Base-by-base conservation (phyloP, 805 yeast genomes). In the Suhomyces kilbournensis region DNA sequence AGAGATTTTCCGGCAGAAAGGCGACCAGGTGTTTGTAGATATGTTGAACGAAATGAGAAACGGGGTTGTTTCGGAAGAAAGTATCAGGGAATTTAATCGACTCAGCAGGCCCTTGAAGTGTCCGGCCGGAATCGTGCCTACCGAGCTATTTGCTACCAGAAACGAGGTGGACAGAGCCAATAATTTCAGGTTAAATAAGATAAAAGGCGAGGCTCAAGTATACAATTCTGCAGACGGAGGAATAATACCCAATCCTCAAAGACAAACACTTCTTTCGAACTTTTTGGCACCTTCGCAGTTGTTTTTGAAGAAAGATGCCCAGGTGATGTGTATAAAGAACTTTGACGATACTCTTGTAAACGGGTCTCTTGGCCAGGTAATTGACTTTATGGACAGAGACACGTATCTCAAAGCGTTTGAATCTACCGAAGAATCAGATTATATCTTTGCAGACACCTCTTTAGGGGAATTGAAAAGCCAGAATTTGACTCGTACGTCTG, bases 251-350 rank as follows among this genome's bases (percentile, higher is more conserved):
- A 66, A 66, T 3, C 77, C 69, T 2, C 68, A 72, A 22, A 71
- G 79, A 45, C 74, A 74, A 47, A 73, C 69, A 48, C 60, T 85
- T 22, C 65, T 85, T 10, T 72, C 76, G 20, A 81, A 83, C 58
- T 84, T 86, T 56, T 66, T 88, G 60, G 88, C 91, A 1, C 88
- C 90, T 2, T 71, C 75, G 35, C 69, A 68, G 35, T 63, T 88
- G 12, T 72, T 72, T 6, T 69, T 88, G 60, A 88, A 87, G 61
- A 78, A 78, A 51, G 86, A 86, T 44, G 90, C 93, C 0, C 94
- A 88, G 67, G 96, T 88, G 0, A 88, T 88, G 93, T 82, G 88
- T 76, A 77, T 88, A 46, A 88, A 88, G 63, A 88, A 88, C 62
- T 76, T 84, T 52, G 93, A 86, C 62, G 85, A 81, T 26, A 77